Base-by-base conservation (phyloP, 1,284 basidiomycete species). In the Boletus holoroseus region DNA sequence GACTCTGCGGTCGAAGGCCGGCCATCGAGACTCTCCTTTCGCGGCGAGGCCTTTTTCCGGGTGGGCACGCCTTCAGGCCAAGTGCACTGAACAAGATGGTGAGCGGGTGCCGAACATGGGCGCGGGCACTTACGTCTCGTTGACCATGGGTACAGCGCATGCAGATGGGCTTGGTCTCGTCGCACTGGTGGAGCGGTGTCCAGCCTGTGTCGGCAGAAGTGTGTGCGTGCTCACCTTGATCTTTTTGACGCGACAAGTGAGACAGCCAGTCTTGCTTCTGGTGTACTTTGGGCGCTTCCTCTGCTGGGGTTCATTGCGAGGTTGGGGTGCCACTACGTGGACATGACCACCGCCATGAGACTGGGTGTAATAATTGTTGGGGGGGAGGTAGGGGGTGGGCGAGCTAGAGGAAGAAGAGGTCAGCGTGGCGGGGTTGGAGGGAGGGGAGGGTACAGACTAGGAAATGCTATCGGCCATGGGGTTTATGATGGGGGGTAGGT, bases 241-340 rank as follows among this genome's bases (percentile, higher is more conserved):
- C 77, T 91, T 91, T 75, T 91, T 91, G 56, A 81, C 78, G 61
- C 88, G 79, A 74, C 88, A 91, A 27, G 88, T 91, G 62, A 91
- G 69, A 62, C 88, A 91, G 18, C 88, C 88, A 1, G 87, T 88
- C 71, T 91, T 91, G 71, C 85, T 88, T 58, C 88, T 79, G 55
- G 88, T 90, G 62, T 90, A 91, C 72, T 91, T 91, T 45, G 87
- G 88, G 42, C 88, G 83, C 67, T 88, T 89, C 55, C 87, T 78
- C 60, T 82, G 78, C 18, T 75, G 64, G 20, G 71, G 63, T 51
- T 83, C 82, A 44, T 66, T 71, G 52, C 78, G 76, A 44, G 73
- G 68, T 24, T 73, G 73, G 3, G 75, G 68, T 13, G 73, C 66
- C 0, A 77, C 71, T 31, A 75, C 68, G 55, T 83, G 78, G 53